A percentile compares a stretch with the other conserved stretches of the same genome.
Conservation (phyloP, 257 asterid species). For the Capsicum pubescens region DNA sequence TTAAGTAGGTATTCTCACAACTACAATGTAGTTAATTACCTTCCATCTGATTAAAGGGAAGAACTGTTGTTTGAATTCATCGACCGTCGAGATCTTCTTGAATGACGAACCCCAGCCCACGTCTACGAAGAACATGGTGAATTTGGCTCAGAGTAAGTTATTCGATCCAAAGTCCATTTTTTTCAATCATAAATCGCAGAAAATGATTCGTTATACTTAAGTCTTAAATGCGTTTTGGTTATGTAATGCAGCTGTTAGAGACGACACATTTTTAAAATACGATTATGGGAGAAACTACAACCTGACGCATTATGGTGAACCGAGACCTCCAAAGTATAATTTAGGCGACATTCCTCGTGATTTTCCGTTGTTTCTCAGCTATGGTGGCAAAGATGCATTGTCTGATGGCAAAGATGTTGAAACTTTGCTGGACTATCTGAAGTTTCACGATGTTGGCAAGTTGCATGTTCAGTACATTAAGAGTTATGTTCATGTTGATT, state of each 20-base stretch:
- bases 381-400: conserved; percentile 61
- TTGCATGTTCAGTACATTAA: conserved; percentile 47
- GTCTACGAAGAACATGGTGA: conserved; percentile 67
- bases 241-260: conserved; percentile 52
- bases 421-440: conserved; percentile 42
- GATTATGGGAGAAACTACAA: conserved; percentile 56
- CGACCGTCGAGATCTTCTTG: conserved; percentile 50
- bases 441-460: conserved; percentile 49
- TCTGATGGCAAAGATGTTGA: conserved; percentile 58
- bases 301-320: conserved; percentile 52
- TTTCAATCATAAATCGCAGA: too few relatives aligned
- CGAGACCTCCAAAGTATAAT: conserved; percentile 58
- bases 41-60: conserved; percentile 42
- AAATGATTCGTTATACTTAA: too few relatives aligned
- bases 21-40: not conserved
- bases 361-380: conserved; percentile 55
- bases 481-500: conserved; percentile 63
- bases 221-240: too few relatives aligned
- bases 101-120: conserved; percentile 69
- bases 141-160: conserved; percentile 74
- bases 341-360: conserved; percentile 51
- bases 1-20: too few relatives aligned
- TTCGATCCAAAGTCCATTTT: too few relatives aligned
- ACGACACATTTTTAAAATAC: conserved; percentile 52
- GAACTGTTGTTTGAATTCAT: conserved; percentile 65